Evolutionary conservation across 1,284 basidiomycete genomes (phyloP), one percentile per base, ranked within the genome.

Genomic region (Leccinum discolor): DNA sequence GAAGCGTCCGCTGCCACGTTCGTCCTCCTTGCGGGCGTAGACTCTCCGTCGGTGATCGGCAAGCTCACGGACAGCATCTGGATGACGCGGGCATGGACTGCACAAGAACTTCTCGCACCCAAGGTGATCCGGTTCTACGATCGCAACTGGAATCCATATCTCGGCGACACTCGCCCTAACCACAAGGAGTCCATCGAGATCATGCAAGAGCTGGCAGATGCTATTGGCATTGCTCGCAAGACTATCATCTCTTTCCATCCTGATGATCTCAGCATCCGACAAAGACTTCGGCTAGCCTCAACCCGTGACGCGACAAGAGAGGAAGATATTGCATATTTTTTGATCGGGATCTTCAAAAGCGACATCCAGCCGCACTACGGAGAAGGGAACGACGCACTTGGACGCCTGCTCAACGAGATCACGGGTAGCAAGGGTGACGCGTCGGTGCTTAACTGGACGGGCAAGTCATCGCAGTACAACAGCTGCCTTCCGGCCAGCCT

Each of bases 1-100:
- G 62, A 35, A 35, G 58, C 59, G 18, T 61, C 62, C 29, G 62
- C 62, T 5, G 58, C 62, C 18, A 63, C 62, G 18, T 47, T 63
- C 5, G 18, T 44, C 40, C 10, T 47, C n/a, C 67, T 59, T 16
- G 47, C 8, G 16, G 29, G 8, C 8, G 64, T 29, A 18, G 29
- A 12, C 3, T 61, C 44, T 18, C 58, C 18, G 16, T 64, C 54
- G 14, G 21, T 16, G 6, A 56, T 32, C 11, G 52, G 52, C 4
- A 57, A 57, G 4, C 66, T 72, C 16, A 35, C 14, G 3, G 3
- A 12, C 4, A 64, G 62, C 23, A 3, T 35, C 14, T 71, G 69
- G 67, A 71, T 70, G 63, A 66, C 47, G 4, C 66, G 69, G 42
- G 69, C 59, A 3, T 71, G 69, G 69, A 72, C 70, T 6, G 35